Conservation (phyloP, 345 rosid genomes). For the Streptanthus diversifolius region DNA sequence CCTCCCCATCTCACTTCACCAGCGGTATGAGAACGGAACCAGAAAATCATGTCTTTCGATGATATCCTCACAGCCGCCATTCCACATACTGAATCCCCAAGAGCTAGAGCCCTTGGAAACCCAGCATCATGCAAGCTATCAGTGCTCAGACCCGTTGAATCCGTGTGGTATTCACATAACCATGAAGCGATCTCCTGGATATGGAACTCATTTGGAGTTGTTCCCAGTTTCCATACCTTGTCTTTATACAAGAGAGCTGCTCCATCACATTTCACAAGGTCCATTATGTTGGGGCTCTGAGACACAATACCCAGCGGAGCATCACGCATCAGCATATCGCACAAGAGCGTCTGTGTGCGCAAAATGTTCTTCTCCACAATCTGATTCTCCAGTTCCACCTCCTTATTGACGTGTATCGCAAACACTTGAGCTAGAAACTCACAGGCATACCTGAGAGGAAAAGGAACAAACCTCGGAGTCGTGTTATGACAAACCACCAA, state of each 20-base stretch:
- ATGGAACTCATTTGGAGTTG: conserved; percentile 68
- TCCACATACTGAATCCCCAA: conserved; percentile 80
- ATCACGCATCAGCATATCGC: conserved; percentile 95
- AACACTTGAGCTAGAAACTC: conserved; percentile 94
- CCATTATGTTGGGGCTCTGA: conserved; percentile 87
- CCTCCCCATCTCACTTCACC: conserved; percentile 95
- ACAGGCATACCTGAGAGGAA: conserved; percentile 94
- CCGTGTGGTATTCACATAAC: conserved; percentile 74
- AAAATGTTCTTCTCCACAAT: conserved; percentile 81
- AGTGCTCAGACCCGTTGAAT: conserved; percentile 92
- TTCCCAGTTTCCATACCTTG: conserved; percentile 66
- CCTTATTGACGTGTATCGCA: conserved; percentile 89
- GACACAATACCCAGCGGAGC: conserved; percentile 86
- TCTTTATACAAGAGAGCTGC: conserved; percentile 78
- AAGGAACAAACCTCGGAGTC: conserved; percentile 83
- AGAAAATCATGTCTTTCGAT: conserved; percentile 68
- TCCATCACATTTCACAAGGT: conserved; percentile 92
- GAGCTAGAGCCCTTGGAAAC: conserved; percentile 62
- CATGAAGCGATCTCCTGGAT: conserved; percentile 65
- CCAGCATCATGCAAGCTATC: conserved; percentile 95
- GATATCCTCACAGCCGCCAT: conserved; percentile 96
- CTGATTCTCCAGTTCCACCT: conserved; percentile 78
- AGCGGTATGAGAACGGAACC: conserved; percentile 92
- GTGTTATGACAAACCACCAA: conserved; percentile 92
- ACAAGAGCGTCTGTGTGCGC: conserved; percentile 86